Evolutionary conservation across 1,139 yeast genomes (phyloP).

Genomic region (Taphrina deformans): DNA sequence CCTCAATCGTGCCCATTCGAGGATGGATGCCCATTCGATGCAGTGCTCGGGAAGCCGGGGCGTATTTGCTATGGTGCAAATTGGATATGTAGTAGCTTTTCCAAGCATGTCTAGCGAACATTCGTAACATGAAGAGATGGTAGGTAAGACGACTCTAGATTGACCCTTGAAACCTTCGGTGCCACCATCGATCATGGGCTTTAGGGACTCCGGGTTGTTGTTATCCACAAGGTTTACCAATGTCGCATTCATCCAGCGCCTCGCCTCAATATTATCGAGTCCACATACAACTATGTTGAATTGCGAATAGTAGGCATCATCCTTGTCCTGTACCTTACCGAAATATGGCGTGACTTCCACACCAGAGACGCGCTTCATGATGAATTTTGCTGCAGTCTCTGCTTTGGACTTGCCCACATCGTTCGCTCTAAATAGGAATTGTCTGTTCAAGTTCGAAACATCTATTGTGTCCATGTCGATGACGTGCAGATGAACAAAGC

Average conservation of each 20-base stretch:
- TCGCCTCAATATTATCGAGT: conserved; percentile 82
- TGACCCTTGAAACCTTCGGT: conserved; percentile 95
- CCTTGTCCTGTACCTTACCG: conserved; percentile 72
- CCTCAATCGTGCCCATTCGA: conserved; percentile 66
- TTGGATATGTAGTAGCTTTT: conserved; percentile 72
- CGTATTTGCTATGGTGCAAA: conserved; percentile 91
- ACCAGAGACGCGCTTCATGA: conserved; percentile 53
- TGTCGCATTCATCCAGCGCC: conserved; percentile 86
- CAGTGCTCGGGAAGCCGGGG: conserved; percentile 95
- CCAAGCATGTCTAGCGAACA: conserved; percentile 80
- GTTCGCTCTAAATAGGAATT: conserved; percentile 68
- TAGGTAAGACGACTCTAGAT: conserved; percentile 81
- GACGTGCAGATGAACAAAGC: conserved; percentile 72
- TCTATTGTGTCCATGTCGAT: conserved; percentile 97
- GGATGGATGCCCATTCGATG: conserved; percentile 82
- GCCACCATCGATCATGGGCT: conserved; percentile 92
- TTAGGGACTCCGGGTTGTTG: conserved; percentile 56
- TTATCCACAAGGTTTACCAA: conserved; percentile 61
- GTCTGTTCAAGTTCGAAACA: conserved; percentile 83
- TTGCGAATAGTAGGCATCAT: conserved; percentile 61
- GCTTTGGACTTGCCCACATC: conserved; percentile 87
- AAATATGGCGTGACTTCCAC: conserved; percentile 53
- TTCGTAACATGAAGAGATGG: conserved; percentile 85
- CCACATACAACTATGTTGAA: conserved; percentile 83
- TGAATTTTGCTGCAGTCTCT: conserved; percentile 66